phyloP scores from a whole-genome alignment of 2,329 filamentous ascomycete genomes.

The Alternaria triticina region DNA sequence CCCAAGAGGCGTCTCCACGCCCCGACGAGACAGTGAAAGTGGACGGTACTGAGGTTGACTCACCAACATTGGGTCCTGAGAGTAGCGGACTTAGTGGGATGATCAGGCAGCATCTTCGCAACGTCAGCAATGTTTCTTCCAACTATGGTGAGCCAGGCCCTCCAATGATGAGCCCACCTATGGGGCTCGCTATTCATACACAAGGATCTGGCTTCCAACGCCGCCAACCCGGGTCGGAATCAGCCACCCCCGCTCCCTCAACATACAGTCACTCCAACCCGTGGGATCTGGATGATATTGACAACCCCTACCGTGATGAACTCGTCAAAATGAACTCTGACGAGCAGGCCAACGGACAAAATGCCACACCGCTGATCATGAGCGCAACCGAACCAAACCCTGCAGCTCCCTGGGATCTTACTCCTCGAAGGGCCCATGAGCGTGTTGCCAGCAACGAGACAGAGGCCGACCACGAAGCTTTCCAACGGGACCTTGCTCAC shows the following conservation, averaged over 20 bases:
- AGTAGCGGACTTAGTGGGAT: slow-evolving; percentile 75
- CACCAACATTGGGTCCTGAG: slow-evolving; percentile 77
- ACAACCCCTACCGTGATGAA: slow-evolving; percentile 48
- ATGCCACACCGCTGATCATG: slow-evolving; percentile 12
- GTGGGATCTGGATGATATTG: slow-evolving; percentile 61
- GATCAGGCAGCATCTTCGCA: slow-evolving; percentile 83
- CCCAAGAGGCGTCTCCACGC: slow-evolving; percentile 11
- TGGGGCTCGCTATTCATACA: slow-evolving; percentile 44
- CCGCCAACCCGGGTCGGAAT: slow-evolving; percentile 38
- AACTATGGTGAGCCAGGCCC: slow-evolving; percentile 61
- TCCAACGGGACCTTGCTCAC: slow-evolving; percentile 74
- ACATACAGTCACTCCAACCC: slow-evolving; percentile 61
- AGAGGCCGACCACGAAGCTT: slow-evolving; percentile 69
- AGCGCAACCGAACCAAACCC: slow-evolving; percentile 20
- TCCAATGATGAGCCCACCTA: slow-evolving; percentile 53
- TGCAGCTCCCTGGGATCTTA: slow-evolving; percentile 55
- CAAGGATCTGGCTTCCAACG: slow-evolving; percentile 39
- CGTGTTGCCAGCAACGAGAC: slow-evolving; percentile 59
- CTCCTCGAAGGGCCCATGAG: slow-evolving; percentile 55
- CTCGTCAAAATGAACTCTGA: slow-evolving; percentile 44
- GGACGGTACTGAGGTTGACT: slow-evolving; percentile 61
- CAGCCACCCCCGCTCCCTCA: slow-evolving; percentile 54
- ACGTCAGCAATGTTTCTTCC: slow-evolving; percentile 81
- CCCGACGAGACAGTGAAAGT: slow-evolving; percentile 3
- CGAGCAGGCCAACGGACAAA: slow-evolving; percentile 41